Percentiles rank a stretch among this genome's conserved stretches.
phyloP scores from a whole-genome alignment of 495 filamentous ascomycete species.

The Neurospora sp. region DNA sequence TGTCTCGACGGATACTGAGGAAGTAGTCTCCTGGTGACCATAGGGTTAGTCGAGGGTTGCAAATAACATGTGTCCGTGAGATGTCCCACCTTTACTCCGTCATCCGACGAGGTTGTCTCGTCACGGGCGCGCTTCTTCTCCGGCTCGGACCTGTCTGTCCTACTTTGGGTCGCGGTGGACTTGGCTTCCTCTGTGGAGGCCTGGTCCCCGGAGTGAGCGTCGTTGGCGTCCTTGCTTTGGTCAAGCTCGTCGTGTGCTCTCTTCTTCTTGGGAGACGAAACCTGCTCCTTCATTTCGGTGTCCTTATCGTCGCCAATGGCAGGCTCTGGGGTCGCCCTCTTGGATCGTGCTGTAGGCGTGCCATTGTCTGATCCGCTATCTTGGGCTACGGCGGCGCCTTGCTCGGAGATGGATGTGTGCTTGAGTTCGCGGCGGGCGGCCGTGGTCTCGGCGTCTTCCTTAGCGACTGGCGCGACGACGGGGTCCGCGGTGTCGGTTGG shows the following conservation, averaged over 20 bases:
- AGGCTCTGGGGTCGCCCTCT: conserved; percentile 21
- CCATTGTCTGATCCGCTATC: conserved; percentile 4
- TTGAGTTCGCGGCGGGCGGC: conserved; percentile 45
- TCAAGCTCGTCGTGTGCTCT: conserved; percentile 43
- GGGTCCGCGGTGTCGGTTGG: conserved; percentile 22
- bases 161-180: conserved; percentile 17
- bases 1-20: conserved; percentile 9
- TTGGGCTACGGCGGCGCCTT: conserved; percentile 14
- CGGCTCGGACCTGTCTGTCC: conserved; percentile 38
- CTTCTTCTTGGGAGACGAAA: conserved; percentile 49
- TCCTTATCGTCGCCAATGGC: conserved; percentile 18
- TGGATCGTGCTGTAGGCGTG: background rate
- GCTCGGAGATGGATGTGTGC: conserved; percentile 39
- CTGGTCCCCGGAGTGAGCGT: conserved; percentile 20
- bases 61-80: background rate
- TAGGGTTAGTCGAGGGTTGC: background rate
- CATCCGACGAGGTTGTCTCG: background rate
- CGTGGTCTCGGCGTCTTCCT: conserved; percentile 45
- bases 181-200: conserved; percentile 24
- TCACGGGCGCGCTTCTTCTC: conserved; percentile 48
- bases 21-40: conserved; percentile 9
- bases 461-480: conserved; percentile 12
- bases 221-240: conserved; percentile 21
- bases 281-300: conserved; percentile 31
- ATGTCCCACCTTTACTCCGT: background rate